These are phyloP conservation scores for Lasiosphaeria ovina DNA, from an alignment of 495 filamentous ascomycete species.

Conservation along the genomic window DNA sequence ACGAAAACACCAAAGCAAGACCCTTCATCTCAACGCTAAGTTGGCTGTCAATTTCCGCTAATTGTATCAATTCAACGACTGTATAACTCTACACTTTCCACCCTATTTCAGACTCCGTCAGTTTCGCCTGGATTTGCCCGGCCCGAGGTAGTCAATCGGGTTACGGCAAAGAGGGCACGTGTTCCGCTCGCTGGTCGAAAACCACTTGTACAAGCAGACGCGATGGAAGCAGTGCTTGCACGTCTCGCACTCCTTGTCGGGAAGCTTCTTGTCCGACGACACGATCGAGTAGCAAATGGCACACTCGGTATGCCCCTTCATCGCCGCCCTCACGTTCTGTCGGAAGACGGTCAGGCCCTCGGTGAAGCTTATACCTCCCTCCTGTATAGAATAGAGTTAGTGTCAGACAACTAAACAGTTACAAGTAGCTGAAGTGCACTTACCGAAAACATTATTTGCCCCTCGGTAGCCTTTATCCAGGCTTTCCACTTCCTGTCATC, in stretches of 20 bases:
- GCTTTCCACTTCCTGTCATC: slow-evolving; percentile 85
- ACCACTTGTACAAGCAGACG: slow-evolving; percentile 90
- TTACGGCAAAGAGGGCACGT: slow-evolving; percentile 89
- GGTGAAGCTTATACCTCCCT: slow-evolving; percentile 63
- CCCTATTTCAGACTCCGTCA: no score
- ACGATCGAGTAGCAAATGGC: slow-evolving; percentile 97
- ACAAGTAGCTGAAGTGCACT: slow-evolving; percentile 16
- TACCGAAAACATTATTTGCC: slow-evolving; percentile 85
- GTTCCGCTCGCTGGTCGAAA: slow-evolving; percentile 84
- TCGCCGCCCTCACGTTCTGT: slow-evolving; percentile 75
- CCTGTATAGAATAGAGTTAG: slow-evolving; percentile 39
- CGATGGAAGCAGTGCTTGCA: slow-evolving; percentile 95
- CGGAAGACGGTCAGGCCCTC: slow-evolving; percentile 83
- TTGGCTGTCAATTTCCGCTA: no score
- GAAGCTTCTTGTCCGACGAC: slow-evolving; percentile 78
- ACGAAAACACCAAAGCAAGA: no score
- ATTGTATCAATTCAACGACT: no score
- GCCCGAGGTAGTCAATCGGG: slow-evolving; percentile 64
- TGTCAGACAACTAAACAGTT: neutral
- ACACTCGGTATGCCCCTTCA: slow-evolving; percentile 93
- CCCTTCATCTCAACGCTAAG: no score
- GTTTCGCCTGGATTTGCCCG: slow-evolving; percentile 9
- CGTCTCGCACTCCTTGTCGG: slow-evolving; percentile 85
- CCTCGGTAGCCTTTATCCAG: slow-evolving; percentile 83
- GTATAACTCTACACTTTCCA: no score